A percentile compares a stretch with the other conserved stretches of the same genome.
Conservation (phyloP, 176 grass and related monocot species). For the Tuctoria greenei region DNA sequence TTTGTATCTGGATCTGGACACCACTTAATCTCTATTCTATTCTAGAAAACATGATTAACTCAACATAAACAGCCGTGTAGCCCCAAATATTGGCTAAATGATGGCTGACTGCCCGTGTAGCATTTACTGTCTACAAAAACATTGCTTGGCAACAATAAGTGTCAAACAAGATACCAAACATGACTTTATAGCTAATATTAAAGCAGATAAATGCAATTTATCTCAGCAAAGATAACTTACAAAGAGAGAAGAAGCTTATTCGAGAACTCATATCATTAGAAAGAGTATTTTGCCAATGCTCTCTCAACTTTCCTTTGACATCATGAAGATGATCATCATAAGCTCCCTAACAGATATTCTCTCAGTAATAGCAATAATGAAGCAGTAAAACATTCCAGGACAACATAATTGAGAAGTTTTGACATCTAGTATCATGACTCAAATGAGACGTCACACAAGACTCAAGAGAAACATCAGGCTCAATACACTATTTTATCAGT, state of each 20-base stretch:
- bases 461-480: constrained; percentile 1
- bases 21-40: too few relatives aligned
- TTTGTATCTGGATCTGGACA: too few relatives aligned
- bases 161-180: background rate
- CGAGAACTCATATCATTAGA: constrained; percentile 46
- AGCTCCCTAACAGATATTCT: constrained; percentile 39
- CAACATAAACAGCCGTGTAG: too few relatives aligned
- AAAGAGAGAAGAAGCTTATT: constrained; percentile 65
- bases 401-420: background rate
- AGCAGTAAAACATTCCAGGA: constrained; percentile 7
- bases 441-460: background rate
- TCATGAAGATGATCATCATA: constrained; percentile 38
- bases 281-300: constrained; percentile 57
- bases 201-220: background rate
- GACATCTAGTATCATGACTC: background rate
- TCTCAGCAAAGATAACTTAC: constrained; percentile 44
- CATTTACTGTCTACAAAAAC: background rate
- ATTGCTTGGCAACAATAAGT: background rate
- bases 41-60: too few relatives aligned
- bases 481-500: background rate
- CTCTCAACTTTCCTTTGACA: constrained; percentile 54
- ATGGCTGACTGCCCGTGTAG: too few relatives aligned
- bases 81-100: too few relatives aligned
- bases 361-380: background rate
- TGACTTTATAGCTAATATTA: background rate